Evolutionary conservation across 495 filamentous ascomycete genomes (phyloP).

Genomic region (Neurospora hispaniola): DNA sequence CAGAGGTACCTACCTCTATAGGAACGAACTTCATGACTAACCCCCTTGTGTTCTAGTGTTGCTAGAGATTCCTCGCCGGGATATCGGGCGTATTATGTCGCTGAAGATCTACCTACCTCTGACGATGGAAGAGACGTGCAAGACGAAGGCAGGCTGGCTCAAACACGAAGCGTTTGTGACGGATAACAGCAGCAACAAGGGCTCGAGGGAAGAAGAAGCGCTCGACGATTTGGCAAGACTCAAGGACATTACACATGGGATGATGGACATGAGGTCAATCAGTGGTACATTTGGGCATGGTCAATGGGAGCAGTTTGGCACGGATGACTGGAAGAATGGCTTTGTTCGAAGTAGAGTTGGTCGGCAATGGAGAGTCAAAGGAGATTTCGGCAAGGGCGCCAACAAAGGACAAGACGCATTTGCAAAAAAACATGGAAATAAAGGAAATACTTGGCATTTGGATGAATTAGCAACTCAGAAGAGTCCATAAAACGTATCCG

Average conservation of each 20-base stretch:
- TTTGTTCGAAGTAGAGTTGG: not conserved
- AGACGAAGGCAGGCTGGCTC: not conserved
- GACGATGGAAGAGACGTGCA: not conserved
- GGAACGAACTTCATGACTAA: not conserved
- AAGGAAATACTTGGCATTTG: not conserved
- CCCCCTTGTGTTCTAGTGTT: not conserved
- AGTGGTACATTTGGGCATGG: not conserved
- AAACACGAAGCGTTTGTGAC: not conserved
- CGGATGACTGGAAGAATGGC: not conserved
- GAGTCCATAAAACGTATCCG: not conserved
- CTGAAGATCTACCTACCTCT: too few species aligned
- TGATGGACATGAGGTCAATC: not conserved
- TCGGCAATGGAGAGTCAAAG: not conserved
- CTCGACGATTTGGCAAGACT: not conserved
- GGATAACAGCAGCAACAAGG: not conserved
- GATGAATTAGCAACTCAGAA: fast-evolving
- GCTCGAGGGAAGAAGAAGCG: not conserved
- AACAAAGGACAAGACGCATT: not conserved
- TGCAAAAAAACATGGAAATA: not conserved
- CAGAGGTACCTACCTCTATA: too few species aligned
- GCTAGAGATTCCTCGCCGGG: not conserved
- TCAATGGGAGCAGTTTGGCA: not conserved
- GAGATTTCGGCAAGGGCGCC: not conserved
- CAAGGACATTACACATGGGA: not conserved
- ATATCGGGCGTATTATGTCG: too few species aligned